Conservation (phyloP, 306 rosid species). For the Hippophae tibetana region DNA sequence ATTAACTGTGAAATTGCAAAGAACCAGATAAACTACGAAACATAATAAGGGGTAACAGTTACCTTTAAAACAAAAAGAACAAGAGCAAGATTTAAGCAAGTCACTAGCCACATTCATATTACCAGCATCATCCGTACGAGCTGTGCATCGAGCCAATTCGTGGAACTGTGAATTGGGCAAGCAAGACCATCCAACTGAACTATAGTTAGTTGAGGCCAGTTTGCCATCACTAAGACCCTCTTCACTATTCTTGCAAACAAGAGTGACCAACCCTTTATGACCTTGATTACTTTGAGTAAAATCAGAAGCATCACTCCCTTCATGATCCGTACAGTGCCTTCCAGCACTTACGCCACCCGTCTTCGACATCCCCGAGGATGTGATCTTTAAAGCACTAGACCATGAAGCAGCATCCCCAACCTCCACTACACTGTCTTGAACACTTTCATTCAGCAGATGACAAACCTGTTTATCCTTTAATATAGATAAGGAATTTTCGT, state of each 20-base stretch:
- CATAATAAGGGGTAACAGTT: neutral
- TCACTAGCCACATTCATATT: conserved; percentile 26
- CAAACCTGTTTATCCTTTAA: conserved; percentile 19
- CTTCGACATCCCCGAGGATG: conserved; percentile 8
- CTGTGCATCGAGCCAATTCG: conserved; percentile 50
- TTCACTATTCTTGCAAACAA: conserved; percentile 19
- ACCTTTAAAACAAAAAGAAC: conserved; percentile 92
- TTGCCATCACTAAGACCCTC: conserved; percentile 15
- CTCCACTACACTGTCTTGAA: conserved; percentile 3
- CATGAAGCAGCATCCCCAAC: conserved; percentile 24
- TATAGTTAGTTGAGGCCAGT: conserved; percentile 17
- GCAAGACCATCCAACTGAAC: conserved; percentile 17
- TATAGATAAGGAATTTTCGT: conserved; percentile 8
- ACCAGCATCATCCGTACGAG: conserved; percentile 25
- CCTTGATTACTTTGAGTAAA: conserved; percentile 10
- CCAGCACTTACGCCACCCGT: conserved; percentile 12
- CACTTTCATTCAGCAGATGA: conserved; percentile 12
- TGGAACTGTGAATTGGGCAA: conserved; percentile 28
- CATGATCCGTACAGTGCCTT: conserved; percentile 16
- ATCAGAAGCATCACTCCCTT: conserved; percentile 14
- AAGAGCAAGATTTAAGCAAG: conserved; percentile 47
- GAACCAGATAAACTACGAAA: conserved; percentile 1
- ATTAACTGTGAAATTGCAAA: neutral
- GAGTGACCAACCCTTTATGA: conserved; percentile 22
- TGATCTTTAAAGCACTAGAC: conserved; percentile 10